Conservation (phyloP, 768 basidiomycete species). For the Pulveroboletus sp. region DNA sequence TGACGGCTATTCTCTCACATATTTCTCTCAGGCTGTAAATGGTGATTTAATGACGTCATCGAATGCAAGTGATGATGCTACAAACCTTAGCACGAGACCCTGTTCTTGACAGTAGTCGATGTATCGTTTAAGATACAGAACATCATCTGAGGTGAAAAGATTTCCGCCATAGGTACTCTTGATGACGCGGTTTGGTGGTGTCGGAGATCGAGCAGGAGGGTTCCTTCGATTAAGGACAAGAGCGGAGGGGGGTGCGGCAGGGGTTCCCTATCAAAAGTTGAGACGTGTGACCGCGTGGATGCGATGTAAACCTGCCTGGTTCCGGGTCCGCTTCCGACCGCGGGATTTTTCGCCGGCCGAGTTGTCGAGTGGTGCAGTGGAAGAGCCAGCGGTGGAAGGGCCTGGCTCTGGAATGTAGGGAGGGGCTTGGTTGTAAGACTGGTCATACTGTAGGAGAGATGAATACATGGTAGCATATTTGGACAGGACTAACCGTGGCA, state of each 20-base stretch:
- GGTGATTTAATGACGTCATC: constrained; percentile 23
- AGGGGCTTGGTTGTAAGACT: constrained; percentile 53
- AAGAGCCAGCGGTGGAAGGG: constrained; percentile 43
- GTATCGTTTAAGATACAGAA: constrained; percentile 80
- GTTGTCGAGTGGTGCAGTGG: constrained; percentile 27
- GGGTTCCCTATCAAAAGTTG: constrained; percentile 42
- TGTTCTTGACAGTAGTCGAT: constrained; percentile 91
- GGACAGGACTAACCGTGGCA: constrained; percentile 38
- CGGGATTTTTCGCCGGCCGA: constrained; percentile 45
- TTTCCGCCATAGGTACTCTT: constrained; percentile 91
- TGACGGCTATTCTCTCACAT: constrained; percentile 82
- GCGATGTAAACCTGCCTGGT: constrained; percentile 40
- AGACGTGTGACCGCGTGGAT: not conserved
- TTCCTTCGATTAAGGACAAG: constrained; percentile 64
- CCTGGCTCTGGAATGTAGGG: constrained; percentile 56
- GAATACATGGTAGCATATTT: constrained; percentile 2
- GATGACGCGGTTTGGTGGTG: constrained; percentile 78
- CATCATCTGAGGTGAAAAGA: constrained; percentile 81
- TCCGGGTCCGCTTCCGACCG: constrained; percentile 68
- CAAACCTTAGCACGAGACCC: constrained; percentile 75
- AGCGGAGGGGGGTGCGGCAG: constrained; percentile 63
- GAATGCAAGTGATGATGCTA: not conserved
- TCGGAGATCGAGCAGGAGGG: constrained; percentile 75
- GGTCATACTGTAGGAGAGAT: constrained; percentile 45
- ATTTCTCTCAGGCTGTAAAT: constrained; percentile 62